phyloP scores from a whole-genome alignment of 164 flowering plant genomes.

The Tinospora cordifolia region DNA sequence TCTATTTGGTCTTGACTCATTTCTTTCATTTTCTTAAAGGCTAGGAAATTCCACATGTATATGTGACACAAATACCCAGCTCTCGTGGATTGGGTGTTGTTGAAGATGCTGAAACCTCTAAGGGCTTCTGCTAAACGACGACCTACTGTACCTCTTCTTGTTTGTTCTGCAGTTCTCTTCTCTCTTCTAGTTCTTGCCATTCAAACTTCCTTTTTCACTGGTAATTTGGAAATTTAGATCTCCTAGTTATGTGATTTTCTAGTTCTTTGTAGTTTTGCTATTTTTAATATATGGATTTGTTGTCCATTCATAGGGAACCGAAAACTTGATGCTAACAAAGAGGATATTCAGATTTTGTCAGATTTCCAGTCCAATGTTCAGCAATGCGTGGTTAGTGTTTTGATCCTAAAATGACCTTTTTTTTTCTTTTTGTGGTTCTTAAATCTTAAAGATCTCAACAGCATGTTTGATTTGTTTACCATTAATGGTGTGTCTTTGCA shows the following conservation, averaged over 20 bases:
- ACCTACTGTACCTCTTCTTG: slow-evolving; percentile 39
- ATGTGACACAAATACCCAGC: not conserved
- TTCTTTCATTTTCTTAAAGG: not conserved
- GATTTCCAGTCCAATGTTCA: slow-evolving; percentile 65
- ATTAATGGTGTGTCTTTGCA: too few species aligned
- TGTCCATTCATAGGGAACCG: slow-evolving; percentile 28
- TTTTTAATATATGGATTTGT: not conserved
- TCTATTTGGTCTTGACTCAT: not conserved
- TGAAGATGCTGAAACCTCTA: slow-evolving; percentile 13
- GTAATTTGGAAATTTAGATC: slow-evolving; percentile 4
- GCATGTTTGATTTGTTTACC: too few species aligned
- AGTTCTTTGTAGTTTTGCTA: not conserved
- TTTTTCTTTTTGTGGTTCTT: too few species aligned
- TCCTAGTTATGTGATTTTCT: not conserved
- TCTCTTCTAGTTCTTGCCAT: slow-evolving; percentile 52
- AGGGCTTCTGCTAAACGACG: slow-evolving; percentile 17
- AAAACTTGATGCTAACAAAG: slow-evolving; percentile 20
- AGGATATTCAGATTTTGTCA: slow-evolving; percentile 36
- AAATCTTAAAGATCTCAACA: too few species aligned
- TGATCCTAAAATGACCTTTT: too few species aligned
- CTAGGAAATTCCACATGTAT: not conserved
- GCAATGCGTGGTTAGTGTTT: slow-evolving; percentile 66
- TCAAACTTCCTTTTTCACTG: slow-evolving; percentile 29
- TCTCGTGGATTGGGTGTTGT: not conserved
- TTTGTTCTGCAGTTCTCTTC: slow-evolving; percentile 50